These are phyloP conservation scores for Viola odorata DNA, from an alignment of 345 rosid species.

Conservation along the genomic window DNA sequence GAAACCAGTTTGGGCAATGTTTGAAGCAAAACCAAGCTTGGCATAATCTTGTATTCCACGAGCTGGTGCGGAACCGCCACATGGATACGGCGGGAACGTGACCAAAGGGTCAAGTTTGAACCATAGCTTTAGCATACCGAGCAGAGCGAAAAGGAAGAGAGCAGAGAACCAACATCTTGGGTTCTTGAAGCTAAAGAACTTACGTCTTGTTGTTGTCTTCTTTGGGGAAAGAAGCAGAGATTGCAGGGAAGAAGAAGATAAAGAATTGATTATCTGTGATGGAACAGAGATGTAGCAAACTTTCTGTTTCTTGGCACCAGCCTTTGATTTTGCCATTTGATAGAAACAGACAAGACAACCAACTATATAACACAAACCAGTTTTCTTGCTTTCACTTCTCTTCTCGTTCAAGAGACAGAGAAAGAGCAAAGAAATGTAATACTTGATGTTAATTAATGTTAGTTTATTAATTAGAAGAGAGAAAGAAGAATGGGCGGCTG, in stretches of 20 bases:
- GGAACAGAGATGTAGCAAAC: constrained; percentile 30
- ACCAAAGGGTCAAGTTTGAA: constrained; percentile 44
- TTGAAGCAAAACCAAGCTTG: constrained; percentile 20
- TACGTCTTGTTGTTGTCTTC: constrained; percentile 38
- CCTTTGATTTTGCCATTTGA: constrained; percentile 25
- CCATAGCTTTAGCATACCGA: constrained; percentile 42
- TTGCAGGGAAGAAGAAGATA: constrained; percentile 56
- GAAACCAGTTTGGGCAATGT: constrained; percentile 2
- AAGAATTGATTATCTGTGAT: constrained; percentile 24
- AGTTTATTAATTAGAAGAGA: too few species aligned
- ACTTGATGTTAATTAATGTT: neutral
- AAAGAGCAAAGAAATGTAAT: neutral
- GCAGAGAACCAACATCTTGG: constrained; percentile 50
- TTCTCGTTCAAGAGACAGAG: neutral
- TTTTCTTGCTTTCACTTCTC: neutral
- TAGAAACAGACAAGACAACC: neutral
- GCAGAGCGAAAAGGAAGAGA: constrained; percentile 50
- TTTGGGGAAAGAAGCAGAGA: constrained; percentile 63
- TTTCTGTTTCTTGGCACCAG: constrained; percentile 16
- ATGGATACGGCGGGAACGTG: constrained; percentile 46
- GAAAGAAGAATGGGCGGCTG: too few species aligned
- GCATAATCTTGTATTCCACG: constrained; percentile 12
- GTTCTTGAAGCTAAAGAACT: constrained; percentile 25
- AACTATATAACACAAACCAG: neutral
- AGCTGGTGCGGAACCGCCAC: constrained; percentile 12